Percentiles rank a stretch among this genome's conserved stretches.
Evolutionary conservation across 345 rosid species (phyloP).

Genomic region (Leavenworthia alabamica): DNA sequence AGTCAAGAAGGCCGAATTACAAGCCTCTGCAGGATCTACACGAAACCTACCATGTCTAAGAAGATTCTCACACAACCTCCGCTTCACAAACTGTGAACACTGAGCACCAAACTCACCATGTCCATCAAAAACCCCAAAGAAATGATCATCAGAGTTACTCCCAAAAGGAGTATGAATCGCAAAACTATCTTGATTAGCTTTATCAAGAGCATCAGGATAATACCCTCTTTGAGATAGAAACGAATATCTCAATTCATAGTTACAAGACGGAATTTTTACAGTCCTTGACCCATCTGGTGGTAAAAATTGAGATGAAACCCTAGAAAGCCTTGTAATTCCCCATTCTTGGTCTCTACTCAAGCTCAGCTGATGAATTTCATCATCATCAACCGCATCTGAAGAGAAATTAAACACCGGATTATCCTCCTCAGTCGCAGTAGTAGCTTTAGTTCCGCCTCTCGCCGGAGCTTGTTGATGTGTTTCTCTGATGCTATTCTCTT

Average conservation of each 20-base stretch:
- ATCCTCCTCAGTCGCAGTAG: slow-evolving; percentile 18
- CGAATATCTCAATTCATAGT: slow-evolving; percentile 67
- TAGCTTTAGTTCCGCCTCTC: background rate
- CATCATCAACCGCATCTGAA: slow-evolving; percentile 43
- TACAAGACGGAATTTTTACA: slow-evolving; percentile 50
- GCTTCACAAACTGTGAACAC: slow-evolving; percentile 85
- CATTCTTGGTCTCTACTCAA: slow-evolving; percentile 45
- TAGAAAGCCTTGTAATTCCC: slow-evolving; percentile 71
- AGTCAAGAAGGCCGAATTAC: slow-evolving; percentile 52
- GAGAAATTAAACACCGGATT: slow-evolving; percentile 50
- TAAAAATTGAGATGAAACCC: slow-evolving; percentile 91
- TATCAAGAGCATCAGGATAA: slow-evolving; percentile 91
- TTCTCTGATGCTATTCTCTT: slow-evolving; percentile 41
- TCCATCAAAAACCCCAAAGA: slow-evolving; percentile 97
- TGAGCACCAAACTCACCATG: slow-evolving; percentile 92
- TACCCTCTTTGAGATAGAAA: slow-evolving; percentile 87
- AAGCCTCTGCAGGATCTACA: slow-evolving; percentile 70
- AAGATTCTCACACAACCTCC: slow-evolving; percentile 77
- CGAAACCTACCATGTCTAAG: slow-evolving; percentile 53
- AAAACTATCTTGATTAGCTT: slow-evolving; percentile 96
- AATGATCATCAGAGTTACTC: slow-evolving; percentile 53
- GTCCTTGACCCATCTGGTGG: slow-evolving; percentile 81
- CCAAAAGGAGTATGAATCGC: slow-evolving; percentile 93
- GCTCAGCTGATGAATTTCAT: slow-evolving; percentile 44
- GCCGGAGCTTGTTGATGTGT: slow-evolving; percentile 14